These are phyloP conservation scores for Fragaria ananassa DNA, from an alignment of 306 rosid species.

Conservation along the genomic window DNA sequence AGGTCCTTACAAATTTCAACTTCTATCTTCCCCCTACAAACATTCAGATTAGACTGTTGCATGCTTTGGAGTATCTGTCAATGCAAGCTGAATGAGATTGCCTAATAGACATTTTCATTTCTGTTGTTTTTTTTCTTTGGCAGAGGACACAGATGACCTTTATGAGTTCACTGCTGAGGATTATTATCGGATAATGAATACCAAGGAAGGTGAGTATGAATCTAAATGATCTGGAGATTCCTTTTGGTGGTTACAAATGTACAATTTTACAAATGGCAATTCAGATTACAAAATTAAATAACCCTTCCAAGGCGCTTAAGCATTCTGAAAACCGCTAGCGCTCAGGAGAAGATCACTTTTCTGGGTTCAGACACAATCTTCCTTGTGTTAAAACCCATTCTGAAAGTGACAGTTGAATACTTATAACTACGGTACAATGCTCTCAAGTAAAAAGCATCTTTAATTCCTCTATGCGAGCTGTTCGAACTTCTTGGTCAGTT, in stretches of 20 bases:
- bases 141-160: constrained; percentile 62
- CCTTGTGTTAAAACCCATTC: neutral
- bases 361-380: neutral
- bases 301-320: neutral
- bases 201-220: constrained; percentile 59
- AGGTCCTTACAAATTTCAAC: neutral
- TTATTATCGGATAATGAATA: constrained; percentile 53
- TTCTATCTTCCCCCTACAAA: neutral
- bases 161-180: constrained; percentile 79
- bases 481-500: constrained; percentile 92
- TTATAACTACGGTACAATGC: neutral
- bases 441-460: constrained; percentile 78
- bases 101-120: constrained; percentile 6
- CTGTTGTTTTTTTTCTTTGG: constrained; percentile 19
- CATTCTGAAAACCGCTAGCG: neutral
- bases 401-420: neutral
- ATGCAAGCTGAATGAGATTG: neutral
- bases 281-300: neutral
- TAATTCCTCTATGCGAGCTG: constrained; percentile 87
- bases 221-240: neutral
- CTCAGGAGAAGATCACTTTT: neutral
- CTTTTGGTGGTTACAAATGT: neutral
- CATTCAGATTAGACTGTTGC: neutral
- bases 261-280: neutral
- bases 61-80: neutral